Base-by-base conservation (phyloP, 1,284 basidiomycete genomes). In the Pisolithus thermaeus region DNA sequence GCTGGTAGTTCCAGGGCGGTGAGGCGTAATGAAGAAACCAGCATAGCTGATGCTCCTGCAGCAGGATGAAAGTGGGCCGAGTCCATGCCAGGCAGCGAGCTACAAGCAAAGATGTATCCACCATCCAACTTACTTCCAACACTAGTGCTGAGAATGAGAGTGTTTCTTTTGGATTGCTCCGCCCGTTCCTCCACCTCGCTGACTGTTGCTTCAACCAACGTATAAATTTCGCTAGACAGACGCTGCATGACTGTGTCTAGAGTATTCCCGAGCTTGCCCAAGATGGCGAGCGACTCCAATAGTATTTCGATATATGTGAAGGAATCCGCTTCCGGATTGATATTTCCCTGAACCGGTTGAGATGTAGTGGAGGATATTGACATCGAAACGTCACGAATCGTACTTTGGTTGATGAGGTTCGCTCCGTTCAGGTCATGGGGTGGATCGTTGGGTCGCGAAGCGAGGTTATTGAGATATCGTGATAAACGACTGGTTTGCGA, bases 231-330 rank as follows among this genome's bases (percentile, higher is more conserved):
- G 46, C 81, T 75, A 1, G 90, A 81, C 6, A 97, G 73, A 37
- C 95, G 80, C 69, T 98, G 95, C 1, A 84, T 76, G 32, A 99
- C 75, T 39, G 80, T 80, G 62, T 99, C 97, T 27, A 99, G 73
- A 5, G 86, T 92, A 47, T 77, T 81, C 3, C 92, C 91, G 1
- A 99, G 77, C 66, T 91, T 91, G 14, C 95, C 96, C 7, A 99
- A 76, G 3, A 92, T 86, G 9, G 93, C 88, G 9, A 99, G 77
- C 9, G 93, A 90, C 68, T 99, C 97, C 20, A 99, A 75, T 2
- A 99, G 76, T 18, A 86, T 92, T 70, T 99, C 97, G 58, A 99
- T 87, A 67, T 98, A 99, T 4, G 83, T 71, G 70, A 97, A 99
- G 1, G 92, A 94, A 67, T 99, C 92, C 18, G 83, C 76, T 70